Base-by-base conservation (phyloP, 1,139 yeast species). In the Suhomyces guaymorum region DNA sequence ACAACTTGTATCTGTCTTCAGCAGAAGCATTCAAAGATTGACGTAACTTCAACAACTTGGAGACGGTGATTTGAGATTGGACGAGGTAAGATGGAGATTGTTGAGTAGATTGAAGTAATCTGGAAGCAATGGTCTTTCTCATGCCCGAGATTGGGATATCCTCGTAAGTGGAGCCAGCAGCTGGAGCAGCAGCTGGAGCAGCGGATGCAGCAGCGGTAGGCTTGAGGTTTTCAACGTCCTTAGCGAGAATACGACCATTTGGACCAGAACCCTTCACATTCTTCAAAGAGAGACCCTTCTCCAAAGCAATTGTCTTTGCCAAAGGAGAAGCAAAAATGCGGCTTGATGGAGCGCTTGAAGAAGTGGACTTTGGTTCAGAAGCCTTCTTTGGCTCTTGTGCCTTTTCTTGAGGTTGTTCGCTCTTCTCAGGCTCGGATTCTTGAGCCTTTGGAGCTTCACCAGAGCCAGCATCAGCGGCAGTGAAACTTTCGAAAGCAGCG, bases 281-380 rank as follows among this genome's bases (percentile, higher is more conserved):
- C 70, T 83, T 86, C 54, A 92, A 78, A 29, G 95, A 77, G 53
- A 92, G 75, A 53, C 97, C 97, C 66, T 83, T 80, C 63, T 90
- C 97, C 52, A 90, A 75, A 42, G 99, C 99, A 54, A 92, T 73
- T 50, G 81, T 80, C 75, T 90, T 90, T 47, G 99, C 98, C 49
- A 85, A 73, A 41, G 99, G 98, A 44, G 97, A 89, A 35, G 98
- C 98, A 51, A 88, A 63, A 62, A 92, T 83, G 66, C 97, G 80
- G 48, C 74, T 84, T 37, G 73, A 49, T 13, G 57, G 47, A 21
- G 57, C 43, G 11, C 52, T 14, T 11, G 55, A 33, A 18, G 56
- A 34, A 28, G 73, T 21, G 41, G 36, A 32, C 30, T 41, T 36
- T 4, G 47, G 26, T 5, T 35, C 37, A 5, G 46, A 19, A 9